Base-by-base conservation (phyloP, 2,329 filamentous ascomycete genomes). In the Ophiostoma novo-ulmi region DNA sequence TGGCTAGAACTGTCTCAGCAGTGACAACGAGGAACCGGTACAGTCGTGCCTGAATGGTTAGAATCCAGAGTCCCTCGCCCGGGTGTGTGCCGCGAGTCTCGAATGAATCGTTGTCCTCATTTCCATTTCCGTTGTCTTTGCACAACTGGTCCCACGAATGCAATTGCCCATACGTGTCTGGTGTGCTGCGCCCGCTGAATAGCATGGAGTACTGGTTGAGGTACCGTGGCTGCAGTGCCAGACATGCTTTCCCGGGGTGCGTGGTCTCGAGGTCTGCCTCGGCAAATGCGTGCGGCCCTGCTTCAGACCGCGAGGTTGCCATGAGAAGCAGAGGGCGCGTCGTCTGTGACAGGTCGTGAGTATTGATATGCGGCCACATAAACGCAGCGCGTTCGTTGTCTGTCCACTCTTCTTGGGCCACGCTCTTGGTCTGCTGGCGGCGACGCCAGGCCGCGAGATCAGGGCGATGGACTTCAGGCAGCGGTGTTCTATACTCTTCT, bases 141-240 rank as follows among this genome's bases (percentile, higher is more conserved):
- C n/a, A 22, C 52, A 58, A 10, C n/a, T 58, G n/a, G 26, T 17
- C 52, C 52, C 52, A 58, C 11, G 52, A 26, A 26, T 10, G 26
- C 10, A 58, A 13, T 22, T 22, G 52, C 5, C 52, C 52, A 14
- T 58, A 58, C 1, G 52, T 58, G 8, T 58, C n/a, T 10, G 52
- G n/a, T 26, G 52, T 58, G 8, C n/a, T 14, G 8, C n/a, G 7
- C 5, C n/a, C 7, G 4, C 52, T 58, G 4, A 58, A 58, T 13
- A 58, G 52, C 52, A 58, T 58, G 1, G 52, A 58, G 52, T 58
- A 58, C 52, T 58, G 52, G 52, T 58, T 58, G 10, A 58, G 52
- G 52, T 58, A 58, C 7, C 22, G 52, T 6, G 52, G 52, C 52
- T 26, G 52, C 52, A 58, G 11, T 13, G 52, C 52, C 10, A 58